A percentile compares a stretch with the other conserved stretches of the same genome.
These are phyloP conservation scores for Periconia sp. DNA, from an alignment of 2,329 filamentous ascomycete species.

Conservation along the genomic window DNA sequence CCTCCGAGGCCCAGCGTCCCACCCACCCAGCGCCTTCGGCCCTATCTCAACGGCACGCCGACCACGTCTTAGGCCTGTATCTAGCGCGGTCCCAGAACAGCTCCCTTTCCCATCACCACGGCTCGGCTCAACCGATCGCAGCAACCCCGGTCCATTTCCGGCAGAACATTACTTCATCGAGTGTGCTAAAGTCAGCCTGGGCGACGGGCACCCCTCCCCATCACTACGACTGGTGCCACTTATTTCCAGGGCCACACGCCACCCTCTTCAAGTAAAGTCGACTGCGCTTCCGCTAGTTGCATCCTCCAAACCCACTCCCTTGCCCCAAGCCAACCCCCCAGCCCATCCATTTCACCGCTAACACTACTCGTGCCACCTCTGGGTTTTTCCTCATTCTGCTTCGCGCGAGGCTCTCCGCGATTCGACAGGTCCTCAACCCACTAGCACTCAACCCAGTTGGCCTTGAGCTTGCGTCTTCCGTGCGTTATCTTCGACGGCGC, in stretches of 20 bases:
- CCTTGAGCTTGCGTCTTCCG: constrained; percentile 44
- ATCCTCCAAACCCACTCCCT: constrained; percentile 36
- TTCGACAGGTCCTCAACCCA: constrained; percentile 34
- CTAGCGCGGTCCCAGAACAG: constrained; percentile 32
- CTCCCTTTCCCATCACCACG: constrained; percentile 37
- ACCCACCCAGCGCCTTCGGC: constrained; percentile 23
- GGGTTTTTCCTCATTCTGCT: constrained; percentile 41
- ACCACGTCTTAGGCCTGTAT: constrained; percentile 20
- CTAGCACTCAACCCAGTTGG: constrained; percentile 34
- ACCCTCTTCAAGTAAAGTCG: constrained; percentile 33
- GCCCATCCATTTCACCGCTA: constrained; percentile 40
- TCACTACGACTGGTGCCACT: constrained; percentile 41
- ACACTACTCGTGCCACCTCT: constrained; percentile 43
- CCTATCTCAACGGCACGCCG: constrained; percentile 29
- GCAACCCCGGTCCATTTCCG: constrained; percentile 12
- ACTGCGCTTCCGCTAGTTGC: constrained; percentile 40
- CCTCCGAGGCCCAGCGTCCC: constrained; percentile 20
- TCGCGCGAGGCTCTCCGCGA: constrained; percentile 43
- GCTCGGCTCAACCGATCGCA: constrained; percentile 44
- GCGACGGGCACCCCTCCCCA: constrained; percentile 36
- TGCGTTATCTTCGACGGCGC: constrained; percentile 48
- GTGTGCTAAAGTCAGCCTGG: constrained; percentile 39
- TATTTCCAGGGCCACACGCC: constrained; percentile 45
- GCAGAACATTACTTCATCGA: constrained; percentile 45
- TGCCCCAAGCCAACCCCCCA: constrained; percentile 19